Base-by-base conservation (phyloP, 2,329 filamentous ascomycete species). In the Diaporthe citriasiana region DNA sequence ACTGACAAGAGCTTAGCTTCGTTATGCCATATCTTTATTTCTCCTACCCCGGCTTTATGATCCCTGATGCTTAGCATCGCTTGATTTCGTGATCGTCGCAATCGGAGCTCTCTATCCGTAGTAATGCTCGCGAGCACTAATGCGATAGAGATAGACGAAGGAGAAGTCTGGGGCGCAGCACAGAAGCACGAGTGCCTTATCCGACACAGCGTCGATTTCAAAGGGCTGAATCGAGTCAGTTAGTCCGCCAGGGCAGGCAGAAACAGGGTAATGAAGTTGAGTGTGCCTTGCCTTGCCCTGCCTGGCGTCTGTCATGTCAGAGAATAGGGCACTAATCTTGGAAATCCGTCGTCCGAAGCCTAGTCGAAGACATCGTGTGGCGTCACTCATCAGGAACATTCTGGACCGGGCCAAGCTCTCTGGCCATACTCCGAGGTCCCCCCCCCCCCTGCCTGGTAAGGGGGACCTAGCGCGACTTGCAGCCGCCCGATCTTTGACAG, bases 401-500 rank as follows among this genome's bases (percentile, higher is more conserved):
- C 60, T 51, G 42, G 6, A 51, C 35, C 22, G 19, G 60, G 45
- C 19, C 30, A 66, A 19, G 27, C 25, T 22, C 13, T 35, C 27
- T 33, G 45, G 30, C 30, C 22, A 19, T 13, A 35, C n/a, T 50
- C 27, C 40, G 60, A 50, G 60, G 42, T 15, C 33, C 4, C 56
- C 60, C 60, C 60, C 33, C n/a, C n/a, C n/a, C n/a, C n/a, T n/a
- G n/a, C n/a, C n/a, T n/a, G n/a, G 60, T 12, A 47, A 30, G 25
- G 25, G 30, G 12, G 30, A 10, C 19, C 60, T 51, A 50, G 38
- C 27, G 27, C 45, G 19, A 47, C 50, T 17, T 19, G 60, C 30
- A 66, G 60, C 60, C 60, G 60, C 60, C 60, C 60, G 60, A 50
- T 66, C 30, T 66, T 51, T 66, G 60, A 66, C 60, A 66, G 60